Percentiles rank a stretch among this genome's conserved stretches.
These are phyloP conservation scores for Monosporascus sp. DNA, from an alignment of 2,329 filamentous ascomycete species.

Conservation along the genomic window DNA sequence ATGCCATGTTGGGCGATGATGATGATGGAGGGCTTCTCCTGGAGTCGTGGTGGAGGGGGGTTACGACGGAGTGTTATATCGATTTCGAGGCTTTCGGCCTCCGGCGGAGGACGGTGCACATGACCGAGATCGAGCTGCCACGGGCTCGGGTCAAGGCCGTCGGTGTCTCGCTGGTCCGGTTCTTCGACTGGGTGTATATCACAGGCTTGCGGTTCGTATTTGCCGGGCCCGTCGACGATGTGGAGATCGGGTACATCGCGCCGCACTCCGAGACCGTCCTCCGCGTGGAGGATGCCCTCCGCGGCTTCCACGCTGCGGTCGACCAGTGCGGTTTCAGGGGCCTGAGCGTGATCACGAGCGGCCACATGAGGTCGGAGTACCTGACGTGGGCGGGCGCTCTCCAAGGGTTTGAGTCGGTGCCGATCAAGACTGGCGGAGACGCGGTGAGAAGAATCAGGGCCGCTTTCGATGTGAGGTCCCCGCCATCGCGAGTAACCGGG, in stretches of 20 bases:
- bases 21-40: not conserved
- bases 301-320: conserved; percentile 15
- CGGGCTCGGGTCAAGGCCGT: conserved; percentile 7
- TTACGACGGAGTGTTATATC: conserved; percentile 6
- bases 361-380: conserved; percentile 13
- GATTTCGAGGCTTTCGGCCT: conserved; percentile 10
- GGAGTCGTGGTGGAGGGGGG: conserved; percentile 6
- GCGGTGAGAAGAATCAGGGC: conserved; percentile 12
- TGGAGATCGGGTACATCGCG: conserved; percentile 18
- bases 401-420: conserved; percentile 3
- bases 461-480: conserved; percentile 20
- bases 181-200: conserved; percentile 16
- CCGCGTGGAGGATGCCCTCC: conserved; percentile 8
- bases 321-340: conserved; percentile 17
- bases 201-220: conserved; percentile 18
- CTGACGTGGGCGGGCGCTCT: conserved; percentile 15
- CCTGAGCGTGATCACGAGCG: conserved; percentile 12
- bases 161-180: conserved; percentile 15
- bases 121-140: conserved; percentile 15
- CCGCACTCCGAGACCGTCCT: conserved; percentile 11
- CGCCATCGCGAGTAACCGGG: not conserved
- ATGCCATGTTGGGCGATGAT: not conserved
- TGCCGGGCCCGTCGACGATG: conserved; percentile 3
- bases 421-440: conserved; percentile 4
- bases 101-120: conserved; percentile 3